A percentile compares a stretch with the other conserved stretches of the same genome.
Evolutionary conservation across 805 yeast genomes (phyloP).

Genomic region (Cyberlindnera saturnus): DNA sequence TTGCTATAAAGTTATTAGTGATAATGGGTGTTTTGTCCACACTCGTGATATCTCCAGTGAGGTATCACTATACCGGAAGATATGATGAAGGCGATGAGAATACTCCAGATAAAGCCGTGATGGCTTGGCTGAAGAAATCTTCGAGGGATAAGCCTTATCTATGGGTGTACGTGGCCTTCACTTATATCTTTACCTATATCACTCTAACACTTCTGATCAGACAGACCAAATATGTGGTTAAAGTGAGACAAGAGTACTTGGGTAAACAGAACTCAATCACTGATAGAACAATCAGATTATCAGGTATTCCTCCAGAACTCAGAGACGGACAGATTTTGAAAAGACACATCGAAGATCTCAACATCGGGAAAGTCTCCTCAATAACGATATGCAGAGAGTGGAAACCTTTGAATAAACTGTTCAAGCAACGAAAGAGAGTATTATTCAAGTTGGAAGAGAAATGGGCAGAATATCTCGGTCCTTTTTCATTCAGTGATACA

Average conservation of each 20-base stretch:
- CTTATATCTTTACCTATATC: slow-evolving; percentile 75
- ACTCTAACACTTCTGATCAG: slow-evolving; percentile 54
- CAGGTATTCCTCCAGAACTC: slow-evolving; percentile 83
- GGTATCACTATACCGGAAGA: slow-evolving; percentile 77
- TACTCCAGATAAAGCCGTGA: slow-evolving; percentile 8
- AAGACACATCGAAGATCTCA: slow-evolving; percentile 68
- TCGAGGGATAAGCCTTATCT: slow-evolving; percentile 41
- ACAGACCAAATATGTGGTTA: slow-evolving; percentile 69
- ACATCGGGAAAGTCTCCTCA: slow-evolving; percentile 73
- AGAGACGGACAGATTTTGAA: slow-evolving; percentile 66
- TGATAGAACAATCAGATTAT: slow-evolving; percentile 80
- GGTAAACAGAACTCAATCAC: slow-evolving; percentile 87
- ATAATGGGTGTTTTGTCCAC: slow-evolving; percentile 66
- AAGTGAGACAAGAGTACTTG: slow-evolving; percentile 70
- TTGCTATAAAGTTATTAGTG: slow-evolving; percentile 67
- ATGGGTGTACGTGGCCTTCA: slow-evolving; percentile 85
- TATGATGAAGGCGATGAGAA: slow-evolving; percentile 51
- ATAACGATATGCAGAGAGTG: slow-evolving; percentile 84
- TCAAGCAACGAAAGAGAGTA: slow-evolving; percentile 48
- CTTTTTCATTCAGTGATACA: slow-evolving; percentile 16
- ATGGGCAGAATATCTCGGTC: slow-evolving; percentile 67
- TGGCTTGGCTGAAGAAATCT: slow-evolving; percentile 29
- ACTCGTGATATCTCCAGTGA: slow-evolving; percentile 73
- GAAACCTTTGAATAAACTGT: slow-evolving; percentile 64
- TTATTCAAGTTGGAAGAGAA: slow-evolving; percentile 56